phyloP scores from a whole-genome alignment of 495 filamentous ascomycete species.

The Penicillium psychrofluorescens region DNA sequence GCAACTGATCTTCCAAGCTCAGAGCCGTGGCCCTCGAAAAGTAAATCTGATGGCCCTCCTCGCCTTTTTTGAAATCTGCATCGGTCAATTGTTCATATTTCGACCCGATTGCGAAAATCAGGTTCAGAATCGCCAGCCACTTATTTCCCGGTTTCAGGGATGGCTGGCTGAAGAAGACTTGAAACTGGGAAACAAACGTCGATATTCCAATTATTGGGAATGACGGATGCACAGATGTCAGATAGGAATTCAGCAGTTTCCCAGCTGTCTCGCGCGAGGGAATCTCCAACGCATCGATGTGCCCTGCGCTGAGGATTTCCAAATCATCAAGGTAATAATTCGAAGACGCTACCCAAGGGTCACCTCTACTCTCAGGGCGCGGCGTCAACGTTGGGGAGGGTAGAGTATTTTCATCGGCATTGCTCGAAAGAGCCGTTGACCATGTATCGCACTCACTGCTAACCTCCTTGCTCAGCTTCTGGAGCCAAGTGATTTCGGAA shows the following conservation, averaged over 20 bases:
- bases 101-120: slow-evolving; percentile 56
- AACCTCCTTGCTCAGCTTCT: slow-evolving; percentile 33
- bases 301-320: slow-evolving; percentile 34
- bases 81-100: slow-evolving; percentile 41
- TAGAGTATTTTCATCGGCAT: slow-evolving; percentile 14
- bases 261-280: slow-evolving; percentile 46
- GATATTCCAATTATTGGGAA: slow-evolving; percentile 53
- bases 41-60: slow-evolving; percentile 47
- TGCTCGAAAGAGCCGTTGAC: slow-evolving; percentile 7
- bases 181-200: slow-evolving; percentile 46
- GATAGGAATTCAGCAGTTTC: slow-evolving; percentile 49
- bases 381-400: slow-evolving; percentile 23
- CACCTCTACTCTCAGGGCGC: slow-evolving; percentile 16
- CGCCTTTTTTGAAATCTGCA: slow-evolving; percentile 35
- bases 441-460: slow-evolving; percentile 21
- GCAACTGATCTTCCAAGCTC: slow-evolving; percentile 40
- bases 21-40: slow-evolving; percentile 48
- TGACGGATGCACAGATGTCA: slow-evolving; percentile 49
- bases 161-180: slow-evolving; percentile 36
- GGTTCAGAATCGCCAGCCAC: slow-evolving; percentile 54
- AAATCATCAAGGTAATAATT: slow-evolving; percentile 47
- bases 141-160: slow-evolving; percentile 31
- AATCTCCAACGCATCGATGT: slow-evolving; percentile 41
- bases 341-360: slow-evolving; percentile 22
- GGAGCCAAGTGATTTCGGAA: slow-evolving; percentile 55